Base-by-base conservation (phyloP, 83 land plant species). In the Isoetes engelmannii region DNA sequence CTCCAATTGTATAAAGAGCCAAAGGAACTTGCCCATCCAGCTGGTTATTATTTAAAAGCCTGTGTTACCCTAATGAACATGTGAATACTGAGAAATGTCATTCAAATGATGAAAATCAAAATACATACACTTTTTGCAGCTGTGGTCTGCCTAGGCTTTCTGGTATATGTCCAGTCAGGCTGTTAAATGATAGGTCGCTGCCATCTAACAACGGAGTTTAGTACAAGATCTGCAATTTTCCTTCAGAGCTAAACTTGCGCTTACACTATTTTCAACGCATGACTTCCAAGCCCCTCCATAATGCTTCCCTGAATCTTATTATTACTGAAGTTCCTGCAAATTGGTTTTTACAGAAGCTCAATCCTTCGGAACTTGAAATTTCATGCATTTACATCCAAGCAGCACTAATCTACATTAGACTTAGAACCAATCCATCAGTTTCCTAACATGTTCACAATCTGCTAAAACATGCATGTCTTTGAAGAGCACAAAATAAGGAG, bases 21-120 rank as follows among this genome's bases (percentile, higher is more conserved):
- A 85, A 84, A 18, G 89, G 89, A 17, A 88, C 92, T 69, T 77
- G 82, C 42, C 89, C 92, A 42, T 85, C 89, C 80, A 88, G 51
- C 61, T 75, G 63, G 73, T 88, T 88, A 65, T 69, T 70, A 69
- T 86, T 84, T 47, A 88, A 57, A 49, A 86, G 47, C 58, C 92
- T 88, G 83, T 46, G 45, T 45, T 43, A 60, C 0, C 57, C 47
- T 21, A 13, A 20, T 63, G 6, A 61, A 60, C 37, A 28, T 28
- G 37, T 28, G 37, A 28, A 28, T 28, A 28, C 37, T 28, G 37
- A 28, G 37, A 28, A 28, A 28, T 28, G 0, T 28, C 37, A 28
- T 28, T 28, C 37, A 28, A 20, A 63, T 13, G 12, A 65, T 37
- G 7, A 1, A 44, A 4, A 41, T 19, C 43, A 41, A 44, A 9